A percentile compares a stretch with the other conserved stretches of the same genome.
Evolutionary conservation across 2,329 filamentous ascomycete genomes (phyloP).

Genomic region (Colletotrichum liriopes): DNA sequence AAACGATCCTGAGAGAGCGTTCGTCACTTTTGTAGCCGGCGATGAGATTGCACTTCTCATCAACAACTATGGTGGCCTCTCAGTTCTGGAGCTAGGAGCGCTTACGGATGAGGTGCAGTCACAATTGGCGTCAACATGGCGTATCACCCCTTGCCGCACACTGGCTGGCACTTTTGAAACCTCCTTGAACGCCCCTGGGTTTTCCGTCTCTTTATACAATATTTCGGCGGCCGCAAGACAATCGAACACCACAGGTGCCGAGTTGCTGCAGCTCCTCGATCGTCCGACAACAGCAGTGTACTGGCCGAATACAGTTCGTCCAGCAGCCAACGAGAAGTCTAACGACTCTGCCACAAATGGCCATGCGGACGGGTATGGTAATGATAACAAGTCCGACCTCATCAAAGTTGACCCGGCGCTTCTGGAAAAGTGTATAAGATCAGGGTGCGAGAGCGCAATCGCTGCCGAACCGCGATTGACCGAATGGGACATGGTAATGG

Average conservation of each 20-base stretch:
- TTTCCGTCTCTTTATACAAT: constrained; percentile 70
- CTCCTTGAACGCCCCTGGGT: constrained; percentile 69
- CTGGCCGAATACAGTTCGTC: constrained; percentile 59
- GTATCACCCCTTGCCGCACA: constrained; percentile 62
- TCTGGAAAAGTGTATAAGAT: constrained; percentile 47
- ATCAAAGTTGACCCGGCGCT: constrained; percentile 48
- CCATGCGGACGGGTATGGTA: background rate
- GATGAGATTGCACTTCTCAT: constrained; percentile 68
- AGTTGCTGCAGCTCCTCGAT: constrained; percentile 64
- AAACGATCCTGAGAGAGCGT: constrained; percentile 68
- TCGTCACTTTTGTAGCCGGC: constrained; percentile 60
- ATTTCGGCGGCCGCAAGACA: constrained; percentile 55
- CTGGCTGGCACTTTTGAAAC: constrained; percentile 66
- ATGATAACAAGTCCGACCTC: background rate
- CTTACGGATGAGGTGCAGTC: constrained; percentile 67
- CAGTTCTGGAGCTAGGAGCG: constrained; percentile 68
- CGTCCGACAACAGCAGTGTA: constrained; percentile 65
- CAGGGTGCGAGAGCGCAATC: constrained; percentile 54
- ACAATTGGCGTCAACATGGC: constrained; percentile 64
- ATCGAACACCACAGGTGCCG: constrained; percentile 46
- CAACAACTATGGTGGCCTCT: constrained; percentile 72
- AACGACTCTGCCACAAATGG: background rate
- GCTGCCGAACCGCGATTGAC: constrained; percentile 52
- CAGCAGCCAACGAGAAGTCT: constrained; percentile 3
- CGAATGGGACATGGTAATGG: constrained; percentile 53